Conservation (phyloP, 225 moss, liverwort and hornwort species). For the Polytrichum commune region DNA sequence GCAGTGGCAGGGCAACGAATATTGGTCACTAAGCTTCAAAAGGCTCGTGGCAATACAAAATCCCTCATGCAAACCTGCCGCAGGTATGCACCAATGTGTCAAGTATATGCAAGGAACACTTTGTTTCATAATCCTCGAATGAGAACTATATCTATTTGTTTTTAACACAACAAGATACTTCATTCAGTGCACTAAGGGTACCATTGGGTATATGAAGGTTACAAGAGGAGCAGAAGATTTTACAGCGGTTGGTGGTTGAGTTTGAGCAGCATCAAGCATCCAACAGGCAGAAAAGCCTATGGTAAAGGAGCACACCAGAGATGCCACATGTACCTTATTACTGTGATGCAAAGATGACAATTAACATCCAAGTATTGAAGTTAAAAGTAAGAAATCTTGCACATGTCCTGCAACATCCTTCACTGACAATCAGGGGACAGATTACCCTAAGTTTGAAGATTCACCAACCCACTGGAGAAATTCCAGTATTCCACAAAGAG, state of each 20-base stretch:
- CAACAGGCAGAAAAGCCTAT: too few relatives aligned
- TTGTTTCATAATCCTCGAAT: not conserved
- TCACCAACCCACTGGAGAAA: too few relatives aligned
- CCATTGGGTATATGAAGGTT: constrained; percentile 35
- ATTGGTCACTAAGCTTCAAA: constrained; percentile 70
- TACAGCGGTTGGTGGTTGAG: constrained; percentile 43
- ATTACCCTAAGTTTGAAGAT: too few relatives aligned
- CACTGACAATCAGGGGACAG: too few relatives aligned
- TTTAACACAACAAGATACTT: not conserved
- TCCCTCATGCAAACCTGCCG: constrained; percentile 42
- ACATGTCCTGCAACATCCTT: too few relatives aligned
- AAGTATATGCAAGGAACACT: not conserved
- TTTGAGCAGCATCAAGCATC: constrained; percentile 23
- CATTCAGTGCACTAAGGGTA: constrained; percentile 1
- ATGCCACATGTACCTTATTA: too few relatives aligned
- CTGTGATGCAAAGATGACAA: too few relatives aligned
- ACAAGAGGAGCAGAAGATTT: constrained; percentile 41
- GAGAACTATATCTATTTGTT: not conserved
- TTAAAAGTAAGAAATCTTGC: too few relatives aligned
- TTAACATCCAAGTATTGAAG: too few relatives aligned
- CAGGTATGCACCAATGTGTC: constrained; percentile 20
- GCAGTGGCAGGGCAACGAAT: constrained; percentile 64
- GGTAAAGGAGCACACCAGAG: too few relatives aligned
- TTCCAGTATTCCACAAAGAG: too few relatives aligned
- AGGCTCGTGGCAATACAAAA: constrained; percentile 51